Conservation (phyloP, 2,329 filamentous ascomycete genomes). For the Verruconis gallopava region DNA sequence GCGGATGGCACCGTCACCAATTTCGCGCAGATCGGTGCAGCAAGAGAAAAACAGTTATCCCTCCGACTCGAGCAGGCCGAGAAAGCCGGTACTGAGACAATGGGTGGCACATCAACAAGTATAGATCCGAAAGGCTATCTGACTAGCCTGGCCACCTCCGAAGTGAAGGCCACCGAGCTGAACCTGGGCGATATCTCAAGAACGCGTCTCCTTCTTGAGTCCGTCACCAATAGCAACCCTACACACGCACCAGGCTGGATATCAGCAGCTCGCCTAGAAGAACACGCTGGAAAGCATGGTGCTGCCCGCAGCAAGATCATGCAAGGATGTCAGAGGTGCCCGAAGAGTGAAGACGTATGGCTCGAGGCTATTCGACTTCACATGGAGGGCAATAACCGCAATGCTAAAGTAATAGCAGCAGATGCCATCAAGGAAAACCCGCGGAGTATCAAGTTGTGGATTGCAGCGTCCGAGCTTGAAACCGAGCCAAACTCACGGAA, state of each 20-base stretch:
- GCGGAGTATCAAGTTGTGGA: conserved; percentile 78
- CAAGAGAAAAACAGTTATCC: conserved; percentile 87
- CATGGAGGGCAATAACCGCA: conserved; percentile 53
- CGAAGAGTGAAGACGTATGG: conserved; percentile 92
- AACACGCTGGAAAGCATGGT: conserved; percentile 82
- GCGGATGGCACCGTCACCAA: conserved; percentile 88
- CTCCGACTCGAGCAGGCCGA: conserved; percentile 88
- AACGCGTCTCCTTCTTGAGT: conserved; percentile 83
- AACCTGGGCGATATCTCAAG: conserved; percentile 92
- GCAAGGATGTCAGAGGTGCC: conserved; percentile 78
- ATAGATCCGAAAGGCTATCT: conserved; percentile 95
- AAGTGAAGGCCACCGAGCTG: conserved; percentile 64
- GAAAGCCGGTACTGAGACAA: conserved; percentile 53
- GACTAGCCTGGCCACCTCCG: conserved; percentile 74
- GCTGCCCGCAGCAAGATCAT: conserved; percentile 80
- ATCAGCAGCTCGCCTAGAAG: conserved; percentile 81
- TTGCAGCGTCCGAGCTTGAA: conserved; percentile 90
- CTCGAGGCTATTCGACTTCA: conserved; percentile 90
- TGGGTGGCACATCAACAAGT: conserved; percentile 69
- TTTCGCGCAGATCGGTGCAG: conserved; percentile 93
- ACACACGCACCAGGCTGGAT: conserved; percentile 94
- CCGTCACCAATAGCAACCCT: conserved; percentile 92
- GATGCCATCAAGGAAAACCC: conserved; percentile 88
- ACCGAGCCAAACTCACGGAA: conserved; percentile 74
- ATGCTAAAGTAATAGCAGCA: conserved; percentile 90